A percentile compares a stretch with the other conserved stretches of the same genome.
These are phyloP conservation scores for Ulmus americana DNA, from an alignment of 331 rosid genomes.

Conservation along the genomic window DNA sequence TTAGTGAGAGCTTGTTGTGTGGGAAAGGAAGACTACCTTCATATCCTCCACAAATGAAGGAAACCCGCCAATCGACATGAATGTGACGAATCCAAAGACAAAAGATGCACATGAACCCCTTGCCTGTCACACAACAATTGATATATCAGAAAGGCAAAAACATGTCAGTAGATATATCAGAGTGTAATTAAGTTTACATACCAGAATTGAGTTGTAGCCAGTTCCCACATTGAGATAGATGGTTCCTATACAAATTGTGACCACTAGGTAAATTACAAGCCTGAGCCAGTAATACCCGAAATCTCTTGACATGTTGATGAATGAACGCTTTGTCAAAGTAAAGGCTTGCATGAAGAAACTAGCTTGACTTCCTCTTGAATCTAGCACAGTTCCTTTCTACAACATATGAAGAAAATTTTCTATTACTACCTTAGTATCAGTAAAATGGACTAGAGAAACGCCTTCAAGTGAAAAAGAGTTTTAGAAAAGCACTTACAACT, in stretches of 20 bases:
- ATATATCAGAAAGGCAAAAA: not conserved
- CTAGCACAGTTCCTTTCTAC: conserved; percentile 85
- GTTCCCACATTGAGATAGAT: conserved; percentile 86
- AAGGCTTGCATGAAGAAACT: conserved; percentile 78
- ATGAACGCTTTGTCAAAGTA: conserved; percentile 76
- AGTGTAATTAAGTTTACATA: conserved; percentile 14
- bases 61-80: conserved; percentile 97
- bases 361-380: conserved; percentile 92
- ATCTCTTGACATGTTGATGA: conserved; percentile 93
- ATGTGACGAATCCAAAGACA: conserved; percentile 90
- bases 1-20: not conserved
- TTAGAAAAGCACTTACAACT: conserved; percentile 51
- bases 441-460: not conserved
- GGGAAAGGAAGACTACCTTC: conserved; percentile 49
- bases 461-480: not conserved
- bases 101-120: conserved; percentile 97
- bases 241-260: conserved; percentile 79
- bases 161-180: not conserved
- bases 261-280: conserved; percentile 86
- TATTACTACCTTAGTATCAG: not conserved
- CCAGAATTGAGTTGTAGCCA: conserved; percentile 83
- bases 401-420: conserved; percentile 1
- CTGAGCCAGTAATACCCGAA: conserved; percentile 98
- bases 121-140: conserved; percentile 46
- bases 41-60: conserved; percentile 98